Conservation (phyloP, 2,329 filamentous ascomycete genomes). For the Penicillium rolfsii region DNA sequence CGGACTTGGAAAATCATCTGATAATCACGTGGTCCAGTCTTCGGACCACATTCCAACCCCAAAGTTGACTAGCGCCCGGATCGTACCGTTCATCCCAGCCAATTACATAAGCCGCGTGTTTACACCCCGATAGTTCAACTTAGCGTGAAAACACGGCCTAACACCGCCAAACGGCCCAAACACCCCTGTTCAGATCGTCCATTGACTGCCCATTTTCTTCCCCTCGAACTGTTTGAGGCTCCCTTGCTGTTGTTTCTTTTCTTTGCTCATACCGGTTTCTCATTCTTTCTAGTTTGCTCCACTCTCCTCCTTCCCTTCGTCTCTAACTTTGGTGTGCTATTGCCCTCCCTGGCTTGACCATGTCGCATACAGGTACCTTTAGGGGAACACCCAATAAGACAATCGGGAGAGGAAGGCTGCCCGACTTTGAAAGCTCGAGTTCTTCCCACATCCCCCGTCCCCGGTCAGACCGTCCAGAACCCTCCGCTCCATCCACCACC, state of each 20-base stretch:
- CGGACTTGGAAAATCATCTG: background rate
- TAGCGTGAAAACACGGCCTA: conserved; percentile 2
- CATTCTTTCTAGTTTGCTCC: conserved; percentile 22
- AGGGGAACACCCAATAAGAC: conserved; percentile 59
- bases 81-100: conserved; percentile 19
- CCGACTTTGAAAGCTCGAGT: conserved; percentile 55
- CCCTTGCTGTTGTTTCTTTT: conserved; percentile 23
- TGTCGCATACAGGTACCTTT: conserved; percentile 64
- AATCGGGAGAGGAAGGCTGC: conserved; percentile 58
- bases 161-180: conserved; percentile 11
- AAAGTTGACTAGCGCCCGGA: conserved; percentile 27
- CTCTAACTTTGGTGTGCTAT: conserved; percentile 22
- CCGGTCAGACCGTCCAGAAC: conserved; percentile 63
- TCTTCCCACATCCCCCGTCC: conserved; percentile 64
- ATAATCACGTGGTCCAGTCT: conserved; percentile 21
- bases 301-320: conserved; percentile 17
- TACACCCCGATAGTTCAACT: conserved; percentile 17
- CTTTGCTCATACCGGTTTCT: conserved; percentile 21
- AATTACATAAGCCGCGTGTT: conserved; percentile 28
- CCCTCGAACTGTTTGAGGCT: conserved; percentile 22
- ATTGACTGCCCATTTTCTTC: conserved; percentile 32
- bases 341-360: conserved; percentile 40
- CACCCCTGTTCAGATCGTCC: conserved; percentile 34
- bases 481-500: conserved; percentile 41
- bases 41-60: conserved; percentile 11